Percentiles rank a stretch among this genome's conserved stretches.
phyloP scores from a whole-genome alignment of 192 early-diverging fungal genomes.

The Funneliformis mosseae region DNA sequence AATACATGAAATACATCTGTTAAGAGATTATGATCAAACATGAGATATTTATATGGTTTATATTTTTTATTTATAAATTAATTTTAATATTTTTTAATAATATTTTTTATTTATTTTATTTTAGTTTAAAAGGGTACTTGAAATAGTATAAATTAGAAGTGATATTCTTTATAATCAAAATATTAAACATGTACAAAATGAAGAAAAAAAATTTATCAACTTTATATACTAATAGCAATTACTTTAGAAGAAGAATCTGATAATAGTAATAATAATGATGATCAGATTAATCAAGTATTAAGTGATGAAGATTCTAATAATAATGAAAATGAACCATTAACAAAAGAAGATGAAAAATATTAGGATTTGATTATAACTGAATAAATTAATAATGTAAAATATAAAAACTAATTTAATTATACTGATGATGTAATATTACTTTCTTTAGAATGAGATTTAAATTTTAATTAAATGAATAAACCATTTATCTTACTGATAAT shows the following conservation, averaged over 20 bases:
- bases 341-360: not conserved
- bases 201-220: not conserved
- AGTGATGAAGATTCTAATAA: not conserved
- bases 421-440: not conserved
- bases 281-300: not conserved
- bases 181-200: not conserved
- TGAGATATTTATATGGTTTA: not conserved
- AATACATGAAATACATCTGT: not conserved
- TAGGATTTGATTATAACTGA: not conserved
- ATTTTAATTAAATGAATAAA: not conserved
- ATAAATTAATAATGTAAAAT: not conserved
- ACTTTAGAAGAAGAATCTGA: not conserved
- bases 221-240: conserved; percentile 20
- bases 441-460: not conserved
- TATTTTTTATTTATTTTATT: no score
- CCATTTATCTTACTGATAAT: not conserved
- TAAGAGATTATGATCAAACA: not conserved
- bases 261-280: not conserved
- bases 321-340: not conserved
- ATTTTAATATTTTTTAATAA: no score
- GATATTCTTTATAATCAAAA: conserved; percentile 14
- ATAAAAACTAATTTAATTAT: conserved; percentile 3
- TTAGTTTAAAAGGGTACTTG: conserved; percentile 8
- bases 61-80: no score
- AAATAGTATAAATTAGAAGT: not conserved